Conservation (phyloP, 352 stramenopile genomes). For the Pythium aquatile region DNA sequence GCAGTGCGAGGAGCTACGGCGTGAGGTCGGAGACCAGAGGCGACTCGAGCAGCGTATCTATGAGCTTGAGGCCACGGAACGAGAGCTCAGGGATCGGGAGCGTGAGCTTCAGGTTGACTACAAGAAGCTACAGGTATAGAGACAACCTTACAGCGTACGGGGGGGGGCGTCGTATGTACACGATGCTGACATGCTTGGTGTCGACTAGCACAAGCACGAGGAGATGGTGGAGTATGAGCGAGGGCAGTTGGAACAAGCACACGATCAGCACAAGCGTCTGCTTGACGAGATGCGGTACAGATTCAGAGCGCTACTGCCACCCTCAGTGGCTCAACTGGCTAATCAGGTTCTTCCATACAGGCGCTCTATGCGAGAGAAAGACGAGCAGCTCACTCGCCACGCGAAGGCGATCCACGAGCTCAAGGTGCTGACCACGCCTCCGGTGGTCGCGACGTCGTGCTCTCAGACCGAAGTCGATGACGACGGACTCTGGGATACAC, state of each 20-base stretch:
- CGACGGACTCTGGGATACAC: constrained; percentile 68
- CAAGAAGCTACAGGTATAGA: constrained; percentile 33
- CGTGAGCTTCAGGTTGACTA: constrained; percentile 35
- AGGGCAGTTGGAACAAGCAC: constrained; percentile 42
- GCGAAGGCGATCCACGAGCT: constrained; percentile 44
- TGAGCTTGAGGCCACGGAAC: constrained; percentile 36
- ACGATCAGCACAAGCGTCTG: constrained; percentile 48
- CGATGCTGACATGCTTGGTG: too few relatives aligned
- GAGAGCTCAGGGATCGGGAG: constrained; percentile 32
- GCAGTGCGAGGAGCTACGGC: constrained; percentile 26
- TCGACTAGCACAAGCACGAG: constrained; percentile 40
- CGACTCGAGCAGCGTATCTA: constrained; percentile 42
- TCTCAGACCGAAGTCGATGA: constrained; percentile 70
- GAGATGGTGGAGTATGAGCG: constrained; percentile 46
- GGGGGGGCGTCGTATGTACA: too few relatives aligned
- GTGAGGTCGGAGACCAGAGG: constrained; percentile 25
- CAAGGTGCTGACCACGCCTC: constrained; percentile 28
- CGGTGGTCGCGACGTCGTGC: constrained; percentile 20
- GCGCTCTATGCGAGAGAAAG: constrained; percentile 45
- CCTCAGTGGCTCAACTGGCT: neutral
- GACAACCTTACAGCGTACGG: too few relatives aligned
- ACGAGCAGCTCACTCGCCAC: constrained; percentile 46
- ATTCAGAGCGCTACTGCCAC: neutral
- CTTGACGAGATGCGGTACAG: constrained; percentile 56
- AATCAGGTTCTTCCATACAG: constrained; percentile 11